These are phyloP conservation scores for Boletus pseudopeckii DNA, from an alignment of 768 basidiomycete genomes.

Conservation along the genomic window DNA sequence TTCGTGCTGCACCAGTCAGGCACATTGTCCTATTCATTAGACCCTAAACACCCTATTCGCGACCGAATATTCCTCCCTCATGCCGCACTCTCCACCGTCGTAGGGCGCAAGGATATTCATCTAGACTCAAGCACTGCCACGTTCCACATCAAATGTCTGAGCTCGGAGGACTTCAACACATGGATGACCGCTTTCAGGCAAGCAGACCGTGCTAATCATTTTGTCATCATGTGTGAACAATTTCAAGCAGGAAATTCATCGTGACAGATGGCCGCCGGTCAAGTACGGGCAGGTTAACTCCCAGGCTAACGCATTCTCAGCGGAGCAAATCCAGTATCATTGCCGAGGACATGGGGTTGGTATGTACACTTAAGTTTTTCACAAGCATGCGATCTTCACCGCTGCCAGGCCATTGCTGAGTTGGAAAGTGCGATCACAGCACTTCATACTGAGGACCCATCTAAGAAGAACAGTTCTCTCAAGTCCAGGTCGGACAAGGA, in stretches of 20 bases:
- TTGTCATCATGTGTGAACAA: conserved; percentile 17
- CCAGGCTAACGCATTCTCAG: conserved; percentile 43
- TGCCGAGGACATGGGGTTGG: conserved; percentile 65
- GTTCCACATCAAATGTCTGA: conserved; percentile 81
- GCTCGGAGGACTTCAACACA: conserved; percentile 59
- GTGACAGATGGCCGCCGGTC: conserved; percentile 38
- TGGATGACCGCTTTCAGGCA: conserved; percentile 81
- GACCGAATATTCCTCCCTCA: conserved; percentile 64
- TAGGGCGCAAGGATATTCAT: conserved; percentile 76
- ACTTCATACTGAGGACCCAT: conserved; percentile 38
- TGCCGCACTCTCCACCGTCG: conserved; percentile 74
- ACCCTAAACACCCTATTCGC: conserved; percentile 65
- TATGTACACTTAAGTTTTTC: conserved; percentile 33
- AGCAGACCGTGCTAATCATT: conserved; percentile 11
- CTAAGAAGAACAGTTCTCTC: conserved; percentile 34
- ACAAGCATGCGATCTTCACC: conserved; percentile 1
- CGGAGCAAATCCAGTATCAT: conserved; percentile 48
- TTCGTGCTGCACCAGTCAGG: conserved; percentile 69
- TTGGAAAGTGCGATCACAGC: conserved; percentile 52
- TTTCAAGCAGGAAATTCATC: conserved; percentile 54
- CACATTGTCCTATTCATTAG: conserved; percentile 69
- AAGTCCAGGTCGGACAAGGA: conserved; percentile 45
- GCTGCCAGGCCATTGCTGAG: conserved; percentile 50
- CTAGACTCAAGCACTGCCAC: conserved; percentile 73
- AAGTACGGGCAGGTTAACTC: conserved; percentile 33